These are phyloP conservation scores for Colletotrichum acutatum DNA, from an alignment of 2,329 filamentous ascomycete species.

Conservation along the genomic window DNA sequence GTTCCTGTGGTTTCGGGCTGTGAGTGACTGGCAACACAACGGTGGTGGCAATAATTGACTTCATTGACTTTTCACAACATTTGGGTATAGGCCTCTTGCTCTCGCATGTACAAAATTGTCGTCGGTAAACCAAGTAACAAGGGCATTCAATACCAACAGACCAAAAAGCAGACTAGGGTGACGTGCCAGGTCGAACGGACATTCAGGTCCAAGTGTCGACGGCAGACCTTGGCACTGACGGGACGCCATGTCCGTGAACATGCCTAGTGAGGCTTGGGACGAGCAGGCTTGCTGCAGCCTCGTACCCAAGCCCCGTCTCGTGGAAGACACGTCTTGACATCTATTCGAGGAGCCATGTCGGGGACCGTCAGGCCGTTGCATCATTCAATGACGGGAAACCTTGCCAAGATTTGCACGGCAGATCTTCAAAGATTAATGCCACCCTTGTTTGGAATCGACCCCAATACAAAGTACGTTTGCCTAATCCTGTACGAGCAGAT, in stretches of 20 bases:
- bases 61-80: background rate
- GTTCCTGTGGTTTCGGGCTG: background rate
- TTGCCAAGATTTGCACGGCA: too few species aligned
- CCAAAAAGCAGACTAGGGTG: background rate
- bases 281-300: too few species aligned
- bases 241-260: background rate
- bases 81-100: background rate
- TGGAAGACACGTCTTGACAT: too few species aligned
- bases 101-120: background rate
- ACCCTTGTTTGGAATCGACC: too few species aligned
- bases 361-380: too few species aligned
- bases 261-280: too few species aligned
- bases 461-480: too few species aligned
- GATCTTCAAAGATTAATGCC: too few species aligned
- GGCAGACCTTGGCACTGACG: background rate
- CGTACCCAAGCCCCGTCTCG: too few species aligned
- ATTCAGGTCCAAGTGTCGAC: background rate
- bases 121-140: background rate
- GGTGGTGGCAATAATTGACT: background rate
- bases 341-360: too few species aligned
- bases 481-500: too few species aligned
- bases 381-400: too few species aligned
- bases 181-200: background rate
- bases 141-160: background rate
- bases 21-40: background rate